These are phyloP conservation scores for Diddensiella transvaalensis DNA, from an alignment of 805 yeast species.

Conservation along the genomic window DNA sequence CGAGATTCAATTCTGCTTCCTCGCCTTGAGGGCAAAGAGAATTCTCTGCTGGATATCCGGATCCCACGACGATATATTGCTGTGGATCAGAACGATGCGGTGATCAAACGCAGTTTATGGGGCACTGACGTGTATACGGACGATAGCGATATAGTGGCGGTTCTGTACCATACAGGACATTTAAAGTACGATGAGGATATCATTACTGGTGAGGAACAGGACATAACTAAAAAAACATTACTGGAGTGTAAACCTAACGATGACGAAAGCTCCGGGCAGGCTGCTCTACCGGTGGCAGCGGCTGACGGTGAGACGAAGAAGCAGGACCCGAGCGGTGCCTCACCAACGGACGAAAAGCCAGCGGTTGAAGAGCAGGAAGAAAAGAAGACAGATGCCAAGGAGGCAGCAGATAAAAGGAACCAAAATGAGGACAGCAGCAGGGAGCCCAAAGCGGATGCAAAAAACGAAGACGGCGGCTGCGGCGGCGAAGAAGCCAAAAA, in stretches of 20 bases:
- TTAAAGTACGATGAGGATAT: conserved; percentile 32
- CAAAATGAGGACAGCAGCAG: too few species aligned
- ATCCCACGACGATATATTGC: conserved; percentile 46
- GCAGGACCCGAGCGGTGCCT: neutral
- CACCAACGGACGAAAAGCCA: conserved; percentile 3
- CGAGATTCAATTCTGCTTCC: conserved; percentile 19
- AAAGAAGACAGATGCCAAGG: neutral
- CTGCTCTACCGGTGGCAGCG: conserved; percentile 27
- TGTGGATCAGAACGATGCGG: conserved; percentile 37
- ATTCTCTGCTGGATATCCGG: conserved; percentile 49
- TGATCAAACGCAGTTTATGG: conserved; percentile 64
- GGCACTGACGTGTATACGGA: conserved; percentile 93
- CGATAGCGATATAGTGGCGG: conserved; percentile 80
- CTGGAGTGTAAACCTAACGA: neutral
- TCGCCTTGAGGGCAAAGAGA: conserved; percentile 31
- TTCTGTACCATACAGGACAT: conserved; percentile 71
- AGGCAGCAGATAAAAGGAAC: conserved; percentile 1
- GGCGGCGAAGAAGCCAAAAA: conserved; percentile 4
- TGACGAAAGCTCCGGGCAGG: conserved; percentile 52
- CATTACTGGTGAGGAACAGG: neutral
- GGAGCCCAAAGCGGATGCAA: too few species aligned
- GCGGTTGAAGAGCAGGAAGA: neutral
- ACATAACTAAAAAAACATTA: conserved; percentile 1
- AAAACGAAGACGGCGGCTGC: neutral
- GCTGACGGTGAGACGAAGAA: neutral